Evolutionary conservation across 805 yeast genomes (phyloP), one percentile per base, ranked within the genome.

Genomic region (Cyberlindnera sargentensis): DNA sequence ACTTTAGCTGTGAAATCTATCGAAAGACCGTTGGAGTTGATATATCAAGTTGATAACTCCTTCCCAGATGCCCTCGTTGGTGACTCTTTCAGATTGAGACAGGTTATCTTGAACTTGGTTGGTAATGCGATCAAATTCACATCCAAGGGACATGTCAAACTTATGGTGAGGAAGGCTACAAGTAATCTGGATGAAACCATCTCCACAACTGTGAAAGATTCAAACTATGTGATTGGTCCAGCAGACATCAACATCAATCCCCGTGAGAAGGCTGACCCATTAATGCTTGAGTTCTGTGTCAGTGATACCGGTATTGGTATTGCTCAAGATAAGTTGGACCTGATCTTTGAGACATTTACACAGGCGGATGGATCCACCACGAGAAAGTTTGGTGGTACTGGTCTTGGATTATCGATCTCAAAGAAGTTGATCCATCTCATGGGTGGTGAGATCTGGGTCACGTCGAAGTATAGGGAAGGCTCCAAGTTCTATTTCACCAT

Each of bases 391-490:
- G 96, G 95, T 55, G 96, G 96, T 57, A 88, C 95, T 3, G 96
- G 96, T 50, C 71, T 87, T 37, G 96, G 96, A 15, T 71, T 87
- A 44, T 84, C 95, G 3, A 87, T 87, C 61, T 88, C 95, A 8
- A 86, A 85, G 62, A 88, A 86, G 55, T 72, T 87, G 53, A 87
- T 88, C 57, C 90, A 85, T 56, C 72, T 87, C 50, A 87, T 88
- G 95, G 95, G 95, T 36, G 96, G 95, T 60, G 91, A 84, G 50
- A 86, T 87, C 48, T 86, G 95, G 95, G 95, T 88, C 27, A 77
- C 85, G 24, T 84, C 95, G 1, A 74, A 73, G 47, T 84, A 80
- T 57, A 93, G 91, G 26, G 70, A 75, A 55, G 96, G 96, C 2
- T 84, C 95, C 3, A 81, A 83, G 56, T 87, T 87, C 61, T 83